Evolutionary conservation across 495 filamentous ascomycete genomes (phyloP), one percentile per base, ranked within the genome.

Genomic region (Jackrogersella minutella): DNA sequence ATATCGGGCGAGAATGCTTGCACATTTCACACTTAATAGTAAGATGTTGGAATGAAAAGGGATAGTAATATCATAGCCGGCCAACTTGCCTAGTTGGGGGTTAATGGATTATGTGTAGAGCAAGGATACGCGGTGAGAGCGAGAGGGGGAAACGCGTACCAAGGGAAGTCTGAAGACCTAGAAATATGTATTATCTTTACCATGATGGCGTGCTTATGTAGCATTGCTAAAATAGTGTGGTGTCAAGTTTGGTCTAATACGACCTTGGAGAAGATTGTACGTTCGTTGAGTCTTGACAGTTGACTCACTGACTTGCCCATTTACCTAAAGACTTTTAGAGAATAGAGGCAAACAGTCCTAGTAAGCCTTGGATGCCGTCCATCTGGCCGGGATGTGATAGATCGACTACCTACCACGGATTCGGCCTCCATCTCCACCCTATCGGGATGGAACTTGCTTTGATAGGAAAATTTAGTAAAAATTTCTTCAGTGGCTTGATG

Each of bases 401-500:
- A n/a, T n/a, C n/a, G 33, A 50, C 52, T 13, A 62, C 19, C 43
- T 21, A 47, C 46, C 34, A 53, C 39, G 59, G 60, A 54, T 52
- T n/a, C 52, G 66, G 39, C 55, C 66, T n/a, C n/a, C n/a, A n/a
- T n/a, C n/a, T n/a, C n/a, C n/a, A n/a, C 60, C 66, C 34, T 58
- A 58, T 51, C 47, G 39, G 43, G 36, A 56, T 39, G 33, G 28
- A 57, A 44, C 43, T 34, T 52, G 31, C 28, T 41, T 13, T 46
- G 22, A 11, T 43, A 60, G 54, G 55, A 60, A 44, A 44, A 43
- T 30, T 59, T n/a, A n/a, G n/a, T n/a, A 50, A 60, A 44, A 44
- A 64, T 53, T 64, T 69, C 60, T 64, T 52, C 55, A 69, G 60
- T 64, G 55, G 60, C 66, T 69, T 69, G 31, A 49, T 63, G 30